Conservation (phyloP, 208 protist species). For the Leishmania mexicana region DNA sequence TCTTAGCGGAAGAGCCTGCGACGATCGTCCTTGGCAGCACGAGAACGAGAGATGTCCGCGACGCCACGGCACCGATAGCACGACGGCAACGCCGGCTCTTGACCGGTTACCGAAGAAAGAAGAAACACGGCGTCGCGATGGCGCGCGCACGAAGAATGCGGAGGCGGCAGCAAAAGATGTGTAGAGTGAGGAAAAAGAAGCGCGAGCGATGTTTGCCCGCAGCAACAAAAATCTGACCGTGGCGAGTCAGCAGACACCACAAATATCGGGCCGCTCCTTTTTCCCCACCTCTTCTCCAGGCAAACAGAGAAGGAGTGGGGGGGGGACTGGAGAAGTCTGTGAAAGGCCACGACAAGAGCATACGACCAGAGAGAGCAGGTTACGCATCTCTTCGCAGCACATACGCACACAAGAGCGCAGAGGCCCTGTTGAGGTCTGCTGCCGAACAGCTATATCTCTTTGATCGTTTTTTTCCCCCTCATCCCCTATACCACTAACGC, state of each 20-base stretch:
- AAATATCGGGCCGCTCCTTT: background rate
- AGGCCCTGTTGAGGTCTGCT: background rate
- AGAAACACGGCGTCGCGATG: slow-evolving; percentile 7
- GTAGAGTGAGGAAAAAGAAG: background rate
- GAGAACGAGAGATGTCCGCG: background rate
- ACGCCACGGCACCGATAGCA: background rate
- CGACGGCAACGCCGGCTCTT: background rate
- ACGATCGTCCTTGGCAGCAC: background rate
- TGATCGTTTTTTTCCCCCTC: background rate
- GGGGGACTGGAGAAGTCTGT: background rate
- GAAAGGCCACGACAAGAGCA: background rate
- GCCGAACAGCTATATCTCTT: background rate
- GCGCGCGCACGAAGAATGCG: background rate
- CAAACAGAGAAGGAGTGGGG: background rate
- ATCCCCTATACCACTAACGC: background rate
- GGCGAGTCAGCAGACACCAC: background rate
- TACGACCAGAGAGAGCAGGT: background rate
- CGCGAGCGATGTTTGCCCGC: background rate
- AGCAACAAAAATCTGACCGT: background rate
- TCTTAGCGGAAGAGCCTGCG: background rate
- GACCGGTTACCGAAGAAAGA: slow-evolving; percentile 12
- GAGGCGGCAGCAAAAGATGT: background rate
- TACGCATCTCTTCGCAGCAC: background rate
- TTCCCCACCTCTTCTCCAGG: background rate
- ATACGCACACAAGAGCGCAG: background rate